Conservation (phyloP, 2,329 filamentous ascomycete species). For the Fusarium sp. region DNA sequence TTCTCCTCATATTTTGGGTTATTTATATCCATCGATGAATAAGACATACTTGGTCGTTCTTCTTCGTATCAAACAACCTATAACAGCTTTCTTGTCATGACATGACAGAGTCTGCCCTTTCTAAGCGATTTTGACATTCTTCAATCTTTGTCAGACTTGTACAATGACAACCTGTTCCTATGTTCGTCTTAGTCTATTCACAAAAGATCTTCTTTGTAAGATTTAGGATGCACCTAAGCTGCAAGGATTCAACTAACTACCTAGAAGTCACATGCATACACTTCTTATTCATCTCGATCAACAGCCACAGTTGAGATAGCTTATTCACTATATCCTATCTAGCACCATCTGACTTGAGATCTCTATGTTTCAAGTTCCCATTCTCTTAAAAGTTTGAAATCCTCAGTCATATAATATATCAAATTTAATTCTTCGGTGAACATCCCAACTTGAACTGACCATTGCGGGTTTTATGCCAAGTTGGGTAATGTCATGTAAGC, state of each 20-base stretch:
- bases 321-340: background rate
- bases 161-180: background rate
- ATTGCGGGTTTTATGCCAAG: conserved; percentile 23
- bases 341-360: background rate
- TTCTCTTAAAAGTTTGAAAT: background rate
- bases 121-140: background rate
- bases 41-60: background rate
- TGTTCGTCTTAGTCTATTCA: background rate
- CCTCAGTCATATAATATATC: background rate
- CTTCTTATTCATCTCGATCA: background rate
- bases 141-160: background rate
- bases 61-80: background rate
- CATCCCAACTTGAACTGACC: background rate
- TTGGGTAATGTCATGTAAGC: conserved; percentile 30
- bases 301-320: background rate
- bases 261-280: background rate
- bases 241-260: background rate
- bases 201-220: background rate
- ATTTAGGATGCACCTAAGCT: background rate
- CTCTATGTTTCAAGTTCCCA: background rate
- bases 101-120: background rate
- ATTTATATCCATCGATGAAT: background rate
- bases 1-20: background rate
- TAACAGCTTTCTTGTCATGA: background rate
- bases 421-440: conserved; percentile 8